Percentiles rank a stretch among this genome's conserved stretches.
Evolutionary conservation across 768 basidiomycete genomes (phyloP).

Genomic region (Naganishia vaughanmartiniae): DNA sequence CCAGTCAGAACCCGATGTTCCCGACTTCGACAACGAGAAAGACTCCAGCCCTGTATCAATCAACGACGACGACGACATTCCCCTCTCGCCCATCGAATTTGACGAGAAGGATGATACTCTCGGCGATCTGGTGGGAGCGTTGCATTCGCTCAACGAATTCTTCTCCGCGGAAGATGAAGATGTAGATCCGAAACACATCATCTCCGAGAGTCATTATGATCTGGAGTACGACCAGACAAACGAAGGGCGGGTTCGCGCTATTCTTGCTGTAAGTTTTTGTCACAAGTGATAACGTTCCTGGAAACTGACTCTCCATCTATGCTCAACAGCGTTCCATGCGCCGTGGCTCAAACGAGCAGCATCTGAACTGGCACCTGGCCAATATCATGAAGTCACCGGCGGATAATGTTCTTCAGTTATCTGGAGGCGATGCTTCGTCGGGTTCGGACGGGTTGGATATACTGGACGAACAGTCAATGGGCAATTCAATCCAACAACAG

Average conservation of each 20-base stretch:
- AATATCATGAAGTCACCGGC: slow-evolving; percentile 1
- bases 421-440: slow-evolving; percentile 21
- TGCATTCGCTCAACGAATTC: slow-evolving; percentile 53
- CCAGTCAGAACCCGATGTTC: background rate
- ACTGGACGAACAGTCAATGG: slow-evolving; percentile 12
- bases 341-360: slow-evolving; percentile 4
- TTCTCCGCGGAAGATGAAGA: slow-evolving; percentile 49
- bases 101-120: slow-evolving; percentile 47
- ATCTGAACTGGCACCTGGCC: slow-evolving; percentile 9
- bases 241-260: slow-evolving; percentile 42
- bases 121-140: slow-evolving; percentile 61
- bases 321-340: background rate
- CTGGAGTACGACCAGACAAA: slow-evolving; percentile 33
- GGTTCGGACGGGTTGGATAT: slow-evolving; percentile 13
- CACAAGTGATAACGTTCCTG: background rate
- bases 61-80: slow-evolving; percentile 1
- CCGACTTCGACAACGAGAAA: background rate
- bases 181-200: background rate
- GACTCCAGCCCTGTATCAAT: background rate
- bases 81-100: slow-evolving; percentile 6
- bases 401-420: slow-evolving; percentile 5
- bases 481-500: slow-evolving; percentile 22
- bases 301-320: too few relatives aligned
- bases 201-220: slow-evolving; percentile 18
- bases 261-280: slow-evolving; percentile 45